Percentiles rank a stretch among this genome's conserved stretches.
phyloP scores from a whole-genome alignment of 441 rosid genomes.

The Geranium incanum region DNA sequence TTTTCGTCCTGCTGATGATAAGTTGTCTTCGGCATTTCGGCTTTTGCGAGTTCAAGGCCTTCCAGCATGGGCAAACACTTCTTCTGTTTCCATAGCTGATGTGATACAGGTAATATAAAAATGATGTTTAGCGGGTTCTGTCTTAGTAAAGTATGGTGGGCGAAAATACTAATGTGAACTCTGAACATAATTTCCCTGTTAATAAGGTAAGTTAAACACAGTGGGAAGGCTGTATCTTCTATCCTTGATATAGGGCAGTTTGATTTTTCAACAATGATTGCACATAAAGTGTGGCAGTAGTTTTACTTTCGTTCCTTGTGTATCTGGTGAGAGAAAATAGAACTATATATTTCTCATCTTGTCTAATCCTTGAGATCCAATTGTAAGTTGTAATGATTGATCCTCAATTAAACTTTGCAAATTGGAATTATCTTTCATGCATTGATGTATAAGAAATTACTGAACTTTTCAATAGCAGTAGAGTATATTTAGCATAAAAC shows the following conservation, averaged over 20 bases:
- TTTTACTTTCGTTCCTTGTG: neutral
- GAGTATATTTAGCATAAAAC: too few species aligned
- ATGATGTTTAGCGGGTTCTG: neutral
- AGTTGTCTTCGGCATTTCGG: slow-evolving; percentile 49
- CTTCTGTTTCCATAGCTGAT: slow-evolving; percentile 70
- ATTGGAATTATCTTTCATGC: neutral
- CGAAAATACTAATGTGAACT: neutral
- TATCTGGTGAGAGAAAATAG: neutral
- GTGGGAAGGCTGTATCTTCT: neutral
- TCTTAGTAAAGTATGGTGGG: neutral
- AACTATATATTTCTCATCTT: neutral
- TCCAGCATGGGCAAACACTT: slow-evolving; percentile 84
- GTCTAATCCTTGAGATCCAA: neutral
- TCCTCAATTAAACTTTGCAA: neutral
- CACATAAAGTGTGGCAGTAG: neutral
- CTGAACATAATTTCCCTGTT: neutral
- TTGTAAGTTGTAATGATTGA: neutral
- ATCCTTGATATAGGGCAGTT: neutral
- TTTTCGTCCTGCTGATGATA: slow-evolving; percentile 39
- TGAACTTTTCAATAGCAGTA: too few species aligned
- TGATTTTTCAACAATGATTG: neutral
- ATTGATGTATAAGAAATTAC: neutral
- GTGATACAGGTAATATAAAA: slow-evolving; percentile 57
- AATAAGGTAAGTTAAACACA: neutral
- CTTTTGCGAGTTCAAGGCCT: slow-evolving; percentile 64